phyloP scores from a whole-genome alignment of 164 flowering plant genomes.

The Kingdonia uniflora region DNA sequence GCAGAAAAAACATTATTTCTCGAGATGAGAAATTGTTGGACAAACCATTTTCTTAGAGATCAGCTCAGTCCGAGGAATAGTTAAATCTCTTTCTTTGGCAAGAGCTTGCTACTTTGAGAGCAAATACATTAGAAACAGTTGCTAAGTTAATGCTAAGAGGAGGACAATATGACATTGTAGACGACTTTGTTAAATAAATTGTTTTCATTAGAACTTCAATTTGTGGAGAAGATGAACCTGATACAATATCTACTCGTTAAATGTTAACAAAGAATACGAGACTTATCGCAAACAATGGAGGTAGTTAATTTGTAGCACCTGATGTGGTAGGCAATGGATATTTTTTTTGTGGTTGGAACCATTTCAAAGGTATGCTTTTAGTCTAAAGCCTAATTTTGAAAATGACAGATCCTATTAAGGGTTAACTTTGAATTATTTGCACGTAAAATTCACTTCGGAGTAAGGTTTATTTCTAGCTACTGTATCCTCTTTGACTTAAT shows the following conservation, averaged over 20 bases:
- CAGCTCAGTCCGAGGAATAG: slow-evolving; percentile 64
- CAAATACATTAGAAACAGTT: slow-evolving; percentile 76
- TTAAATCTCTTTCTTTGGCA: slow-evolving; percentile 85
- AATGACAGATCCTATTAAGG: too few relatives aligned
- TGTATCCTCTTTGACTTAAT: too few relatives aligned
- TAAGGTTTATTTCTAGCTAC: too few relatives aligned
- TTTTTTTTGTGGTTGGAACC: too few relatives aligned
- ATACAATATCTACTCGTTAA: slow-evolving; percentile 60
- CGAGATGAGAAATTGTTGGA: slow-evolving; percentile 82
- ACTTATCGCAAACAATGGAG: slow-evolving; percentile 54
- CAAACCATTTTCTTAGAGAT: slow-evolving; percentile 67
- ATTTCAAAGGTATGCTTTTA: too few relatives aligned
- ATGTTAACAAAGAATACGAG: slow-evolving; percentile 64
- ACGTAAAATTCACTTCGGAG: too few relatives aligned
- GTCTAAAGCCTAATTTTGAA: too few relatives aligned
- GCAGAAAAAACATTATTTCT: slow-evolving; percentile 74
- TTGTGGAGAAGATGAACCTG: slow-evolving; percentile 81
- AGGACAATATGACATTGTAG: slow-evolving; percentile 78
- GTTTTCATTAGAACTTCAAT: too few relatives aligned
- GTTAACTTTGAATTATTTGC: too few relatives aligned
- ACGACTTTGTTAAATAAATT: slow-evolving; percentile 72
- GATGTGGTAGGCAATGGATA: too few relatives aligned
- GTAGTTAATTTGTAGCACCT: slow-evolving; percentile 1
- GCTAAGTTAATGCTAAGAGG: slow-evolving; percentile 85
- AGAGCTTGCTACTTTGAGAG: slow-evolving; percentile 69